Conservation (phyloP, 202 grass and related monocot species). For the Schoenoplectus triqueter region DNA sequence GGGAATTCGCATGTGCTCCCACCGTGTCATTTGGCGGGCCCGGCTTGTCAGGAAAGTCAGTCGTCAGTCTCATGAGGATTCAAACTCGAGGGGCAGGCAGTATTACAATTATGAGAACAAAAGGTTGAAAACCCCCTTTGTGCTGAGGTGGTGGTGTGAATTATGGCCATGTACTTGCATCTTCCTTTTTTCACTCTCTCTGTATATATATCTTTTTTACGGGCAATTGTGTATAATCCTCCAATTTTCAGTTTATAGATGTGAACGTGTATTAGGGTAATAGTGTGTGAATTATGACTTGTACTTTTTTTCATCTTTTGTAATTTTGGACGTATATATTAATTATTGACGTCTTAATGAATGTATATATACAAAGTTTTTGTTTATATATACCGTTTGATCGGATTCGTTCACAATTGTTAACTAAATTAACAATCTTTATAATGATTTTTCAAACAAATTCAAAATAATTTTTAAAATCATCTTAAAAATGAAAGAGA, state of each 20-base stretch:
- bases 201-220: not conserved
- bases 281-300: not conserved
- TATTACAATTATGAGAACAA: slow-evolving; percentile 89
- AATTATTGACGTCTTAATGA: not conserved
- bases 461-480: not conserved
- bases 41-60: slow-evolving; percentile 75
- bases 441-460: not conserved
- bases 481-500: too few relatives aligned
- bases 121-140: slow-evolving; percentile 44
- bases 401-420: not conserved
- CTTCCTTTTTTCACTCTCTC: not conserved
- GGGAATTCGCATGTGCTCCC: slow-evolving; percentile 60
- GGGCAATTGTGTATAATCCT: not conserved
- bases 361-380: not conserved
- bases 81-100: slow-evolving; percentile 83
- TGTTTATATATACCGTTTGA: too few relatives aligned
- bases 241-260: slow-evolving; percentile 15
- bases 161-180: slow-evolving; percentile 26
- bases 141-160: not conserved
- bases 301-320: not conserved
- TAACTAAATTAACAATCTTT: not conserved
- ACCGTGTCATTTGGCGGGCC: slow-evolving; percentile 42
- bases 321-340: not conserved
- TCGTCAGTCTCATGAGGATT: slow-evolving; percentile 87
- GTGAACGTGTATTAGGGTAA: slow-evolving; percentile 5